Base-by-base conservation (phyloP, 176 grass and related monocot genomes). In the Cymbopogon citratus region DNA sequence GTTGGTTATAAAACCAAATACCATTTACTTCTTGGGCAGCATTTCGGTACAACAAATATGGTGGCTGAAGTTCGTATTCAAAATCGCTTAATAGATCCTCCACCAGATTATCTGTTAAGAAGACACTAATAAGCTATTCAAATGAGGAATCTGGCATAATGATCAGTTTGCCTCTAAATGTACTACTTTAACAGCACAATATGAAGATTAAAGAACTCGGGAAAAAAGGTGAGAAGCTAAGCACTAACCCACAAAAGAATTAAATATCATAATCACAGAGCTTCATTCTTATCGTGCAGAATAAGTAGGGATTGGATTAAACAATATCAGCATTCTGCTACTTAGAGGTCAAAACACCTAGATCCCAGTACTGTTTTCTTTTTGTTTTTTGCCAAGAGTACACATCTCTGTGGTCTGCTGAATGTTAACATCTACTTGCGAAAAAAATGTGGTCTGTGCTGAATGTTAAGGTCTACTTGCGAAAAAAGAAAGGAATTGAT, bases 1-100 rank as follows among this genome's bases (percentile, higher is more conserved):
- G 71, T 78, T 91, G 86, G n/a, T 91, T 94, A 74, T 97, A 97
- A 90, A 97, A 97, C 94, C 94, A 97, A 73, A 97, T 92, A 60
- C 90, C 94, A 89, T 94, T 92, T 66, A 92, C 92, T 87, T 97
- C 90, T 76, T 94, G 92, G 69, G 90, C 77, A 13, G 92, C 94
- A 92, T 97, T 97, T 27, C 89, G 85, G 61, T 97, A 94, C 59
- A 94, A 78, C 40, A 97, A 74, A 92, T 97, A 94, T 41, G 94
- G 94, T 74, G 92, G 92, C 65, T 97, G 95, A 60, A 93, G 86
- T 81, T 98, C 95, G 2, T 93, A 98, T 75, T 95, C 92, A 85
- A 98, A 98, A 88, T 95, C 88, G 57, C 92, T 91, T 80, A 98
- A 93, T 19, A 98, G 67, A 84, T 98, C 88, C 82, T 98, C 95